Evolutionary conservation across 106 monocot genomes (phyloP), one percentile per base, ranked within the genome.

Genomic region (Dendrobium huoshanense): DNA sequence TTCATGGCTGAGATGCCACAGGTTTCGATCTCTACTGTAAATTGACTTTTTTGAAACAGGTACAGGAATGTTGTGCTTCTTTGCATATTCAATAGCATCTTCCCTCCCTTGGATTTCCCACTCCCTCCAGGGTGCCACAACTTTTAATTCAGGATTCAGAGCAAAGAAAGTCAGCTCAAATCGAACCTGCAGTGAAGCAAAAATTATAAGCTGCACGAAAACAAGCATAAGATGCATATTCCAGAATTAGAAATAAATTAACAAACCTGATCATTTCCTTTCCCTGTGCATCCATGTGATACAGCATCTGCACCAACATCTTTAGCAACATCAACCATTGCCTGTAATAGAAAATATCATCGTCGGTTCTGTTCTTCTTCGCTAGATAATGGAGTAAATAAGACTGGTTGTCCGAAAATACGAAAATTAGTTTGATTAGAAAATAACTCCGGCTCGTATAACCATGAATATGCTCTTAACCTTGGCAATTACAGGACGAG

Each of bases 1-100:
- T 94, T 95, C 98, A 82, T 99, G 98, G 80, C 98, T 99, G 73
- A 99, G 91, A 76, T 99, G 98, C 95, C 95, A 99, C n/a, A 99
- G 87, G 84, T 99, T 99, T 75, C 95, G 85, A 43, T 99, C 98
- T 77, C 98, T 84, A 86, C 98, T 99, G 78, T 99, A 99, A 83
- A 99, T 99, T 54, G 95, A 95, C 87, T 88, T 99, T 77, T 95
- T 98, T 25, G 98, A 84, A 70, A 95, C 95, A 33, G 98, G 88
- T 41, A 99, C 88, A 73, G 95, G 92, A 74, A 99, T 79, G 84
- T 95, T 86, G 43, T 93, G 90, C 56, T 99, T 99, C 82, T 89
- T 95, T 11, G 98, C 98, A 91, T 95, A 99, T 40, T 95, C 92
- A 67, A 99, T 91, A 47, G 98, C 98, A 83, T 99, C 98, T 85